phyloP scores from a whole-genome alignment of 306 rosid genomes.

The Fragaria iinumae region DNA sequence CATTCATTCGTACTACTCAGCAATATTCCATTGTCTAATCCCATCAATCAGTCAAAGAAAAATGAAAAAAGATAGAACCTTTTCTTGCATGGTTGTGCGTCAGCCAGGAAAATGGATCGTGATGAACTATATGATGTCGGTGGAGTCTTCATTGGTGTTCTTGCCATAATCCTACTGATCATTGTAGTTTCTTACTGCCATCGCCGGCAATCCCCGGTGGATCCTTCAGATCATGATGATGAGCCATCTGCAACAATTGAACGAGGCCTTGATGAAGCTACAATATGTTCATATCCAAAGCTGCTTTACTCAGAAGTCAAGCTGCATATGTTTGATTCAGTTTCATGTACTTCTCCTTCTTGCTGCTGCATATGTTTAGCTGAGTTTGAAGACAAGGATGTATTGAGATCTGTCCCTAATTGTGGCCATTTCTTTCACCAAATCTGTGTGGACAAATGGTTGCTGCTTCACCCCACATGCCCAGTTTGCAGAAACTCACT shows the following conservation, averaged over 20 bases:
- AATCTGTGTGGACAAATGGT: slow-evolving; percentile 20
- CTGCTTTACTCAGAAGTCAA: slow-evolving; percentile 20
- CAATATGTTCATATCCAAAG: slow-evolving; percentile 13
- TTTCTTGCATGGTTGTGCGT: not conserved
- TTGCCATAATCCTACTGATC: slow-evolving; percentile 11
- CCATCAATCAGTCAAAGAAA: not conserved
- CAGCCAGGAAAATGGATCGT: not conserved
- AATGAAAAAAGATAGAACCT: not conserved
- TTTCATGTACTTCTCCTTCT: not conserved
- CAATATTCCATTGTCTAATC: not conserved
- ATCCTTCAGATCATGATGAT: not conserved
- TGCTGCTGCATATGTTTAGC: slow-evolving; percentile 18
- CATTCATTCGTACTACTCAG: not conserved
- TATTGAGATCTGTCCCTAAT: slow-evolving; percentile 15
- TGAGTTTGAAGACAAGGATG: slow-evolving; percentile 12
- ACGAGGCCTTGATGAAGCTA: slow-evolving; percentile 18
- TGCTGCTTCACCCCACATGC: slow-evolving; percentile 23
- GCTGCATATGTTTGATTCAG: not conserved
- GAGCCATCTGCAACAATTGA: not conserved
- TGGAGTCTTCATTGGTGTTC: slow-evolving; percentile 4
- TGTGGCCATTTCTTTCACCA: slow-evolving; percentile 25
- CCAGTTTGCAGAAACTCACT: slow-evolving; percentile 19
- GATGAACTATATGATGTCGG: slow-evolving; percentile 14
- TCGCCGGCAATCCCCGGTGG: slow-evolving; percentile 5
- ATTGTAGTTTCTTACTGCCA: not conserved